These are phyloP conservation scores for Melampsora americana DNA, from an alignment of 1,284 basidiomycete species.

Conservation along the genomic window DNA sequence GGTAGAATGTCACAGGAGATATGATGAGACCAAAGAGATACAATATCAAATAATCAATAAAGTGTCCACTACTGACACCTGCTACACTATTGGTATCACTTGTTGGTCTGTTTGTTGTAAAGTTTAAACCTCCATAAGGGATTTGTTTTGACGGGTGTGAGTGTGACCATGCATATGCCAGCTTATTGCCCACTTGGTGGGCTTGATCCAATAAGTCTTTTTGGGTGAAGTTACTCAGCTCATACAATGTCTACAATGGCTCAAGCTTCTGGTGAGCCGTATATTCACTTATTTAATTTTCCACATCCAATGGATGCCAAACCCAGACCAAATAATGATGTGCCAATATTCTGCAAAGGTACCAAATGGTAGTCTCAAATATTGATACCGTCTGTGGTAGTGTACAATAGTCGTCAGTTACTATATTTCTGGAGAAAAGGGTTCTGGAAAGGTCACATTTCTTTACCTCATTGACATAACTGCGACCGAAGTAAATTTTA, in stretches of 20 bases:
- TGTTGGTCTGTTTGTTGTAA: slow-evolving; percentile 17
- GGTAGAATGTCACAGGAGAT: too few relatives aligned
- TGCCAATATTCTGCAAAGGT: slow-evolving; percentile 38
- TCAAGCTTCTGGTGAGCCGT: too few relatives aligned
- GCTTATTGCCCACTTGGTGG: slow-evolving; percentile 14
- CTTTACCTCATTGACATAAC: slow-evolving; percentile 15
- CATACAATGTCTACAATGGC: slow-evolving; percentile 24
- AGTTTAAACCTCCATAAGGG: slow-evolving; percentile 25
- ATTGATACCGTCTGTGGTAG: slow-evolving; percentile 8
- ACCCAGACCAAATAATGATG: neutral
- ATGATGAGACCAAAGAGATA: too few relatives aligned
- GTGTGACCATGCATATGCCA: slow-evolving; percentile 20
- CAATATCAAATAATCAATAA: too few relatives aligned
- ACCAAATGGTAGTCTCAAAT: slow-evolving; percentile 41
- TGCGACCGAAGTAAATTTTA: slow-evolving; percentile 41
- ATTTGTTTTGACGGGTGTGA: slow-evolving; percentile 21
- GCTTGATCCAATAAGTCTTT: slow-evolving; percentile 26
- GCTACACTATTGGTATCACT: neutral
- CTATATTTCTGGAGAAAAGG: too few relatives aligned
- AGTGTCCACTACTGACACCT: neutral
- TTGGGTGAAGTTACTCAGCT: slow-evolving; percentile 22
- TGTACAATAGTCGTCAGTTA: too few relatives aligned
- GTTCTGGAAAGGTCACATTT: neutral
- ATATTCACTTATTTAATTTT: too few relatives aligned
- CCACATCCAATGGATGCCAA: too few relatives aligned